phyloP scores from a whole-genome alignment of 73 alveolate genomes.

The Paramecium primaurelia region DNA sequence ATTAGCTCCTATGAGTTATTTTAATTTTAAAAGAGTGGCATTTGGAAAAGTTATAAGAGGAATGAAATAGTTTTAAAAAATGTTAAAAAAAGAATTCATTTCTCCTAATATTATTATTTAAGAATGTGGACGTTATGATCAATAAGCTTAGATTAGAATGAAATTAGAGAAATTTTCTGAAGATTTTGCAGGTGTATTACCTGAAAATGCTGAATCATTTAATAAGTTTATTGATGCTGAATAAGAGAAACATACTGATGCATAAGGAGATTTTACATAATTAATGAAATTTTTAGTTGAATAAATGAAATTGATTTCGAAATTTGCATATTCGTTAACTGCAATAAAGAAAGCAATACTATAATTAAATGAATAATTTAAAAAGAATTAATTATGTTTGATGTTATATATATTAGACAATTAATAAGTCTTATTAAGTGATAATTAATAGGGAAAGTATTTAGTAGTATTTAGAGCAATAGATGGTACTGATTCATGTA shows the following conservation, averaged over 20 bases:
- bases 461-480: conserved; percentile 38
- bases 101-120: neutral
- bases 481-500: conserved; percentile 29
- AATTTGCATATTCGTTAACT: neutral
- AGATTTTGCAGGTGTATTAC: neutral
- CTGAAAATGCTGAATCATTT: neutral
- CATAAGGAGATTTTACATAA: neutral
- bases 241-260: conserved; percentile 25
- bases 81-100: neutral
- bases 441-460: neutral
- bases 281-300: neutral
- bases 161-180: conserved; percentile 3
- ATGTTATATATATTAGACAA: neutral
- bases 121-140: conserved; percentile 27
- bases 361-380: neutral
- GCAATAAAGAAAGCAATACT: neutral
- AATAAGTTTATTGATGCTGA: conserved; percentile 11
- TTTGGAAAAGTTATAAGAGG: conserved; percentile 53
- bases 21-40: conserved; percentile 53
- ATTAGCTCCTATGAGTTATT: conserved; percentile 23
- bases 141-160: neutral
- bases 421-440: neutral
- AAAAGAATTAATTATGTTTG: neutral
- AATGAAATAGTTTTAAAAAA: neutral
- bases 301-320: neutral